Conservation (phyloP, 2,329 filamentous ascomycete species). For the Mycogone perniciosa region DNA sequence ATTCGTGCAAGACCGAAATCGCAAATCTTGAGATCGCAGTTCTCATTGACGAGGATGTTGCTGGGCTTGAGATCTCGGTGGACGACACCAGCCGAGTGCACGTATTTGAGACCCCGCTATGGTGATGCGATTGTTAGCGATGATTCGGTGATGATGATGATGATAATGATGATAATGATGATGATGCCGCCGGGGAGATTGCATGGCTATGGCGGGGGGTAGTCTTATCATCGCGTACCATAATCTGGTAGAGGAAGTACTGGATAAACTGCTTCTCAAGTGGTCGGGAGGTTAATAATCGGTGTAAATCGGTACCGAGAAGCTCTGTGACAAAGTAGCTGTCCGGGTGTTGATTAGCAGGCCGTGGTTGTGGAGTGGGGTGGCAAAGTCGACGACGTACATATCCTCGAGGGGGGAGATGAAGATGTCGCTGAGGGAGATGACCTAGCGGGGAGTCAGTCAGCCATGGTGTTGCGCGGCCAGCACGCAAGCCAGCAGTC, state of each 20-base stretch:
- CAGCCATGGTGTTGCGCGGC: neutral
- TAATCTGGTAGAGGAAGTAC: conserved; percentile 98
- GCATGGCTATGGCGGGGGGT: neutral
- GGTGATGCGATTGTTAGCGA: conserved; percentile 11
- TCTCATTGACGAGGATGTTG: conserved; percentile 99
- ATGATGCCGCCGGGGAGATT: neutral
- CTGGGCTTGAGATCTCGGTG: conserved; percentile 97
- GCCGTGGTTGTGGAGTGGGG: neutral
- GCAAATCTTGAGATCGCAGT: conserved; percentile 99
- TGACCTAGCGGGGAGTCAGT: conserved; percentile 55
- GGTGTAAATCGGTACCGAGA: conserved; percentile 91
- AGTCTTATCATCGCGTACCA: conserved; percentile 55
- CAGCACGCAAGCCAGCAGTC: neutral
- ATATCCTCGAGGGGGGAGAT: conserved; percentile 98
- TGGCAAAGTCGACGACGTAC: conserved; percentile 45
- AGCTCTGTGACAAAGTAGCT: conserved; percentile 98
- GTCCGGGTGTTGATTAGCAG: conserved; percentile 15
- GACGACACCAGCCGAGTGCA: conserved; percentile 95
- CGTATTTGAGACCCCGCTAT: conserved; percentile 95
- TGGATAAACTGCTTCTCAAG: conserved; percentile 99
- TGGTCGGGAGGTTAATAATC: conserved; percentile 87
- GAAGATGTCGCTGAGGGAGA: conserved; percentile 98
- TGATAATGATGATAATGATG: conserved; percentile 8
- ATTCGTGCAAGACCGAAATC: conserved; percentile 97
- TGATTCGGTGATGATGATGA: neutral